Percentiles rank a stretch among this genome's conserved stretches.
These are phyloP conservation scores for Globisporangium solare DNA, from an alignment of 352 stramenopile genomes.

Conservation along the genomic window DNA sequence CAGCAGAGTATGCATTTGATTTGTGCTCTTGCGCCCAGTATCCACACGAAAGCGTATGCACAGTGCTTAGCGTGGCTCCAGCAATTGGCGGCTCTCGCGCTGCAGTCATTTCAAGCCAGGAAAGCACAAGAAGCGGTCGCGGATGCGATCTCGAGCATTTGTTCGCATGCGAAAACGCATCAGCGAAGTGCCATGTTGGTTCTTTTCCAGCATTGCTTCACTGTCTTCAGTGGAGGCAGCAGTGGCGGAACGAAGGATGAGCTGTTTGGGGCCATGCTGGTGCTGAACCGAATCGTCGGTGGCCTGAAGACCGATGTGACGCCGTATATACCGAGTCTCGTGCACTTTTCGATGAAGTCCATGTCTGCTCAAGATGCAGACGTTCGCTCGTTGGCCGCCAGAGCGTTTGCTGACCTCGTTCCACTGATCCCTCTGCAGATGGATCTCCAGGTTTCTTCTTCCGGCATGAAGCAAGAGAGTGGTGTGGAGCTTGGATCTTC, in stretches of 20 bases:
- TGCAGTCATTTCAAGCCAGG: conserved; percentile 18
- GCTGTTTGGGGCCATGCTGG: conserved; percentile 43
- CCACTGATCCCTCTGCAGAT: conserved; percentile 72
- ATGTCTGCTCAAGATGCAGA: conserved; percentile 45
- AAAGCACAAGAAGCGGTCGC: conserved; percentile 31
- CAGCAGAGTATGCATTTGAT: conserved; percentile 54
- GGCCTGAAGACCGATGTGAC: conserved; percentile 29
- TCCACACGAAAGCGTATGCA: conserved; percentile 23
- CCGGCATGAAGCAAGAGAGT: conserved; percentile 1
- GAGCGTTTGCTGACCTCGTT: conserved; percentile 66
- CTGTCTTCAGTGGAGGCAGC: conserved; percentile 15
- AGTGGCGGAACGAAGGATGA: neutral
- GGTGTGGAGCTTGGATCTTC: conserved; percentile 21
- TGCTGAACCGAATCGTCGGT: conserved; percentile 49
- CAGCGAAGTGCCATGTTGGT: conserved; percentile 40
- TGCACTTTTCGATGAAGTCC: conserved; percentile 62
- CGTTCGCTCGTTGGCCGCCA: conserved; percentile 44
- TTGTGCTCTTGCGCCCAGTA: conserved; percentile 25
- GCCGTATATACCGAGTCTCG: conserved; percentile 59
- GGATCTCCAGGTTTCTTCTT: conserved; percentile 32
- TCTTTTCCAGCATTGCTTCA: conserved; percentile 50
- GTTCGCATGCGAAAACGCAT: conserved; percentile 20
- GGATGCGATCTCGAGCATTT: conserved; percentile 43
- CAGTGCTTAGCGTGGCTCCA: conserved; percentile 45
- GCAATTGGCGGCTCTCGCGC: conserved; percentile 22